These are phyloP conservation scores for Corylus avellana DNA, from an alignment of 306 rosid genomes.

Conservation along the genomic window DNA sequence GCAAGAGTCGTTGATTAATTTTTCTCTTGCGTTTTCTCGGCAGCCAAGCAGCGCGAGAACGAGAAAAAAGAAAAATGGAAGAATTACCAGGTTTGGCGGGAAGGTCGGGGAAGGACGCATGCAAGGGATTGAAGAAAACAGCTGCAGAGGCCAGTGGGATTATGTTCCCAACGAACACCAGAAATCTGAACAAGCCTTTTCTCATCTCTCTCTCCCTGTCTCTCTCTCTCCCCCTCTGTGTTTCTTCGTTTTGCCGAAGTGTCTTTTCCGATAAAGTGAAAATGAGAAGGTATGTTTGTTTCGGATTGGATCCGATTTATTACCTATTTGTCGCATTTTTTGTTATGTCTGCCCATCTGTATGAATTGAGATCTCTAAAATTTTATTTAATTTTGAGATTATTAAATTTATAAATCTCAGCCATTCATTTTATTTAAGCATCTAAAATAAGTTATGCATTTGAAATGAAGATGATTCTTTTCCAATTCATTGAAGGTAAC, in stretches of 20 bases:
- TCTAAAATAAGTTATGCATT: too few species aligned
- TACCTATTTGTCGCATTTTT: too few species aligned
- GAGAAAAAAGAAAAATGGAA: not conserved
- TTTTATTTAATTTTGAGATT: too few species aligned
- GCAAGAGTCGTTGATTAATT: not conserved
- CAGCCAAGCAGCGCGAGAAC: slow-evolving; percentile 18
- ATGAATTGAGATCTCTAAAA: too few species aligned
- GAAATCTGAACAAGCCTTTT: slow-evolving; percentile 11
- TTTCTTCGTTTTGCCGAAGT: not conserved
- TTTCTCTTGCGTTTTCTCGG: slow-evolving; percentile 17
- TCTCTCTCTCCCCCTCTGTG: not conserved
- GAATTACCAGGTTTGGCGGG: slow-evolving; percentile 45
- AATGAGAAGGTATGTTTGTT: too few species aligned
- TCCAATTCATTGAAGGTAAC: too few species aligned
- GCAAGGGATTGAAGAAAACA: slow-evolving; percentile 24
- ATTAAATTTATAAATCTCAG: too few species aligned
- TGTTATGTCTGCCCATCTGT: too few species aligned
- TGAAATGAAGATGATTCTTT: too few species aligned
- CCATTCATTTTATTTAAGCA: too few species aligned
- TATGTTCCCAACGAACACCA: slow-evolving; percentile 2
- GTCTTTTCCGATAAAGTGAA: not conserved
- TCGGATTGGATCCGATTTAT: too few species aligned
- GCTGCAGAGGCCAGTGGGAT: slow-evolving; percentile 22
- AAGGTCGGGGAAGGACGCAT: slow-evolving; percentile 34
- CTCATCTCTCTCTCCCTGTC: slow-evolving; percentile 26